A percentile compares a stretch with the other conserved stretches of the same genome.
phyloP scores from a whole-genome alignment of 768 basidiomycete genomes.

The Xanthoconium stramineum region DNA sequence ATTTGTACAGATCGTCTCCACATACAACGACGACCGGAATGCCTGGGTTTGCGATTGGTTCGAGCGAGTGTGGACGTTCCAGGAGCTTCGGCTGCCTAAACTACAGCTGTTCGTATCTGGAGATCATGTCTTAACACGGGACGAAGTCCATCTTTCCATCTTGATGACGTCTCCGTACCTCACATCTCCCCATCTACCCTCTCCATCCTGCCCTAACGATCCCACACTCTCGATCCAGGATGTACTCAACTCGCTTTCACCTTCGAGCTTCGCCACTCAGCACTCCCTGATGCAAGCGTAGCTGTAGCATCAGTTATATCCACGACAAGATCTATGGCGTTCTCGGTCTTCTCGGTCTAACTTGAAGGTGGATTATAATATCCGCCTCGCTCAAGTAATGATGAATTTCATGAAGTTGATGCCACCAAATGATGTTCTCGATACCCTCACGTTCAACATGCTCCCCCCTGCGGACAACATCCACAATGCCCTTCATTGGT shows the following conservation, averaged over 20 bases:
- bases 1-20: not conserved
- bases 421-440: constrained; percentile 6
- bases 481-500: constrained; percentile 2
- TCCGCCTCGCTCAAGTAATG: not conserved
- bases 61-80: constrained; percentile 15
- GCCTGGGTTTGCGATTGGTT: constrained; percentile 14
- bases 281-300: constrained; percentile 10
- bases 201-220: not conserved
- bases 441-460: constrained; percentile 11
- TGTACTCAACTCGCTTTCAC: constrained; percentile 9
- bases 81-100: constrained; percentile 10
- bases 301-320: not conserved
- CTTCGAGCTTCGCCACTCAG: constrained; percentile 4
- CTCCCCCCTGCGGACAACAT: not conserved
- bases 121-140: constrained; percentile 1
- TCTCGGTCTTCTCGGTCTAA: constrained; percentile 1
- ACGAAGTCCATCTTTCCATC: constrained; percentile 7
- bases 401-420: constrained; percentile 8
- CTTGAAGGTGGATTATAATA: constrained; percentile 2
- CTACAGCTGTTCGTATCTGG: constrained; percentile 9
- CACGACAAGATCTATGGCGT: constrained; percentile 10
- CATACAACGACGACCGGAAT: constrained; percentile 4
- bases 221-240: constrained; percentile 3
- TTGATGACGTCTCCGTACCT: constrained; percentile 13
- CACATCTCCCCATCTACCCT: not conserved